Evolutionary conservation across 768 basidiomycete genomes (phyloP), one percentile per base, ranked within the genome.

Genomic region (Amanita subjunquillea): DNA sequence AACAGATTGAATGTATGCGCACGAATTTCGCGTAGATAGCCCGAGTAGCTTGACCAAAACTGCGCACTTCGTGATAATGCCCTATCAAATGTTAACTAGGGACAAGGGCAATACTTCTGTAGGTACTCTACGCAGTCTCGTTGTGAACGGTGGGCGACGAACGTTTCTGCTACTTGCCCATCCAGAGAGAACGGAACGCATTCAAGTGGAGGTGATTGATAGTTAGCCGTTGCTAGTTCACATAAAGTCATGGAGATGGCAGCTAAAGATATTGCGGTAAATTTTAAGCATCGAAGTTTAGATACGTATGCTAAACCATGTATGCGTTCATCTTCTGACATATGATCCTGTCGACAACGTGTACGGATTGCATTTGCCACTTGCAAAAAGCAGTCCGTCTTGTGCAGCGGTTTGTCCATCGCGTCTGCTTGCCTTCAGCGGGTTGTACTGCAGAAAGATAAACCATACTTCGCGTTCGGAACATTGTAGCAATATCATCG

Each of bases 21-120:
- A 85, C 87, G 78, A 53, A 86, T 73, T 72, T 89, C 86, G 41
- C 87, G 78, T 48, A 90, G 72, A 65, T 90, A 88, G 0, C 87
- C 87, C 2, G 87, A 90, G 64, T 88, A 89, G 53, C 85, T 87
- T 3, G 87, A 87, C 87, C 87, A 90, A 59, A 82, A 84, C 59
- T 90, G 87, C 6, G 87, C 79, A 61, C 87, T 89, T 46, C 86
- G 72, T 13, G 86, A 80, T 8, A 90, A 66, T 10, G 87, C 84
- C 51, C 87, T 89, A 40, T 17, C 8, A 40, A 30, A 49, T 3
- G 25, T 32, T 30, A 37, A 52, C 17, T 49, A 13, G 17, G 50
- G 27, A 10, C 13, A 39, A 53, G 25, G 22, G 12, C 41, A 6
- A n/a, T 38, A 22, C n/a, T 6, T 29, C 13, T 13, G 42, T 40